Base-by-base conservation (phyloP, 495 filamentous ascomycete species). In the Aspergillus olivimuriae region DNA sequence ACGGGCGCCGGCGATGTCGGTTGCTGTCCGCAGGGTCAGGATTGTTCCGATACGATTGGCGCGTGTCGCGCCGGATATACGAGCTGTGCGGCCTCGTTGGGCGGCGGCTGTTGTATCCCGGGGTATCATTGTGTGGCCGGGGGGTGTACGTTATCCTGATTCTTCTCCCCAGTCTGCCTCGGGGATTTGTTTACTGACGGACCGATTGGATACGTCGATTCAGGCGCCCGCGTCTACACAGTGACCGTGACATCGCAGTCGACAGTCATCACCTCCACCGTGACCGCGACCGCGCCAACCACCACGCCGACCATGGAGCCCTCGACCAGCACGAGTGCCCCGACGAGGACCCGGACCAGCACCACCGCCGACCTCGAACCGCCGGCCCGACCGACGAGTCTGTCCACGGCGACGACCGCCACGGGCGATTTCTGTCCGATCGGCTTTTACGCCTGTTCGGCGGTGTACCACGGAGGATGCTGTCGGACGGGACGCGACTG, bases 21-120 rank as follows among this genome's bases (percentile, higher is more conserved):
- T 2, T 98, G 91, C 59, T 98, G 91, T 70, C 83, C 83, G 12
- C 60, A 61, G 21, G 89, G 89, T 2, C 58, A 76, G 52, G 76
- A 55, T 4, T 98, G 92, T 61, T 69, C 73, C 4, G 80, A 83
- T 5, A 62, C 65, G 5, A 77, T 95, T 31, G 70, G 71, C 0
- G 57, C 56, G 2, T 98, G 91, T 53, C 63, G 69, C 39, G 59
- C 58, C 1, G 82, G 80, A 11, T 83, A 87, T 59, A 75, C 76
- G 10, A 70, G 73, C 17, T 98, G 92, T 55, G 70, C 81, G 1
- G 68, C 73, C 14, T 74, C 70, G 22, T 50, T 82, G 12, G 90
- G 89, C 3, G 89, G 89, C 1, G 91, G 90, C 1, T 97, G 91
- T 52, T 97, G 91, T 58, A 82, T 94, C 35, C 73, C 83, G 1